These are phyloP conservation scores for Pseudognaphalium luteoalbum DNA, from an alignment of 129 eudicot species.

Conservation along the genomic window DNA sequence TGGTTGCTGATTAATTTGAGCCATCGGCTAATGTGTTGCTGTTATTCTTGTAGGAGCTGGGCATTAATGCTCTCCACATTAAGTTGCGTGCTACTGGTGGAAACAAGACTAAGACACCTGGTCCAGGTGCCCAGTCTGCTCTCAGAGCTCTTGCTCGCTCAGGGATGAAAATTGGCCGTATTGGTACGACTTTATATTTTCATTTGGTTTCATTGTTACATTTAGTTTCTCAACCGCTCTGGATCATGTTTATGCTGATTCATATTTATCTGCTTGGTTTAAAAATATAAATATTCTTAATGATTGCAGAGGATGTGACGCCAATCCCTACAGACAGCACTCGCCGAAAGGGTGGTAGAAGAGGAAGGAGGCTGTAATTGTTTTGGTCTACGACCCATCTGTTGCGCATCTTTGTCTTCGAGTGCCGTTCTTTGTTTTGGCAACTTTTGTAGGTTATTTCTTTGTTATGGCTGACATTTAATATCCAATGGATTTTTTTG, in stretches of 20 bases:
- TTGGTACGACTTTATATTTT: slow-evolving; percentile 27
- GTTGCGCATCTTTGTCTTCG: not conserved
- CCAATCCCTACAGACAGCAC: slow-evolving; percentile 61
- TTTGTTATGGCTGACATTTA: not conserved
- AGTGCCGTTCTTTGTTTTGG: slow-evolving; percentile 5
- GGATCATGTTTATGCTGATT: not conserved
- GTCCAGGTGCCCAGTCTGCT: slow-evolving; percentile 68
- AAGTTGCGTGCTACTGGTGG: slow-evolving; percentile 65
- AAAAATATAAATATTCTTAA: no score
- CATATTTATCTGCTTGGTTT: no score
- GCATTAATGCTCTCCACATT: slow-evolving; percentile 59
- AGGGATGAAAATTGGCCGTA: slow-evolving; percentile 56
- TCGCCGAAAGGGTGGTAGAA: slow-evolving; percentile 57
- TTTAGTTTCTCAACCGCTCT: not conserved
- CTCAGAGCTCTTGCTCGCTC: slow-evolving; percentile 67
- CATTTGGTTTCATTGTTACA: not conserved
- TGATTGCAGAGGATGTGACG: slow-evolving; percentile 53
- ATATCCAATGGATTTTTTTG: not conserved
- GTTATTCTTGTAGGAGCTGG: slow-evolving; percentile 40
- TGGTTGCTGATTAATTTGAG: not conserved
- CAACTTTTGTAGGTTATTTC: not conserved
- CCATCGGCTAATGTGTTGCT: not conserved
- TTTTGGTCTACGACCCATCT: not conserved
- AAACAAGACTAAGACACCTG: slow-evolving; percentile 61
- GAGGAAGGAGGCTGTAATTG: slow-evolving; percentile 55